Evolutionary conservation across 75 land plant genomes (phyloP).

Genomic region (Chamaecyparis obtusa): DNA sequence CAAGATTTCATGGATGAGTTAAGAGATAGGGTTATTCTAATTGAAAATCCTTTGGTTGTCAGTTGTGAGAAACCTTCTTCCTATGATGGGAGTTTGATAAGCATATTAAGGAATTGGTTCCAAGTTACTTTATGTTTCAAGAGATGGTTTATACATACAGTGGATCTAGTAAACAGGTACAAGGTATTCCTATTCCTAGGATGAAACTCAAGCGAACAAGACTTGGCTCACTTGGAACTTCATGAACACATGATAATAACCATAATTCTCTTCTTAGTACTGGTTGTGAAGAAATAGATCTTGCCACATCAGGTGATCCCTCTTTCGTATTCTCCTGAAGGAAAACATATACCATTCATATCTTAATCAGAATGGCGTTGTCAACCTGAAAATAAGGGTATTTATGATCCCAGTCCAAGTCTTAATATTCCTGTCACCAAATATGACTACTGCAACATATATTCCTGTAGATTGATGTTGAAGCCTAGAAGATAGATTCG

Average conservation of each 20-base stretch:
- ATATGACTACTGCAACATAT: too few relatives aligned
- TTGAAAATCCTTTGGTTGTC: too few relatives aligned
- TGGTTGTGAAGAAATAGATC: neutral
- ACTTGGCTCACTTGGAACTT: neutral
- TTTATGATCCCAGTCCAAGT: neutral
- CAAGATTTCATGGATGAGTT: too few relatives aligned
- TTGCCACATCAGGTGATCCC: neutral
- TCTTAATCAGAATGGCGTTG: neutral
- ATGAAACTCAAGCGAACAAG: neutral
- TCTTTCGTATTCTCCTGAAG: neutral
- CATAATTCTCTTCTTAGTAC: neutral
- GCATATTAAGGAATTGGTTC: too few relatives aligned
- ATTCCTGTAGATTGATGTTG: neutral
- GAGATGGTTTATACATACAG: too few relatives aligned
- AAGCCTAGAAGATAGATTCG: neutral
- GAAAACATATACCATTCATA: neutral
- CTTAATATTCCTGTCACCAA: neutral
- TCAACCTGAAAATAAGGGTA: neutral
- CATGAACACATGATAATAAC: neutral
- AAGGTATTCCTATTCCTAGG: neutral
- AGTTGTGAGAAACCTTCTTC: too few relatives aligned
- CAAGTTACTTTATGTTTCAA: too few relatives aligned
- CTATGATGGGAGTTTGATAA: too few relatives aligned
- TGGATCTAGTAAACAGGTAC: too few relatives aligned
- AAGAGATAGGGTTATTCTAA: too few relatives aligned